These are phyloP conservation scores for Cladosporium halotolerans DNA, from an alignment of 2,329 filamentous ascomycete species.

Conservation along the genomic window DNA sequence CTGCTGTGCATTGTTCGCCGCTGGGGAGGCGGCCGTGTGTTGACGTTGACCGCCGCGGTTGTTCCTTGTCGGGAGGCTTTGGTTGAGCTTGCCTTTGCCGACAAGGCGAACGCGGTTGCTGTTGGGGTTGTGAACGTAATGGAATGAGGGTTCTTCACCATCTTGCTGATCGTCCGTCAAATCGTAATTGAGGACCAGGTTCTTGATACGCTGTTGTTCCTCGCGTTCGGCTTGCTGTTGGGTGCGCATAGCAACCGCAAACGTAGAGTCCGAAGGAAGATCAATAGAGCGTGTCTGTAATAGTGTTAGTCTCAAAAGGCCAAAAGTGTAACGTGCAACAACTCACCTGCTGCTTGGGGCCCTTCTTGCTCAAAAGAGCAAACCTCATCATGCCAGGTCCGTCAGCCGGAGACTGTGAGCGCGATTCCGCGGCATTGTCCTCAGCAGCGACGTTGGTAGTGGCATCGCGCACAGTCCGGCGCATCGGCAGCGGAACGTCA, in stretches of 20 bases:
- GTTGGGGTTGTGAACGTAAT: slow-evolving; percentile 40
- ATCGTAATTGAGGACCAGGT: slow-evolving; percentile 92
- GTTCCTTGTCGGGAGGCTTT: slow-evolving; percentile 29
- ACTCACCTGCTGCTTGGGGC: slow-evolving; percentile 83
- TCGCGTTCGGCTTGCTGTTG: slow-evolving; percentile 93
- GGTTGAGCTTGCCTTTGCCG: slow-evolving; percentile 31
- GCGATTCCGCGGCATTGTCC: slow-evolving; percentile 36
- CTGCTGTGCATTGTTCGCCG: slow-evolving; percentile 1
- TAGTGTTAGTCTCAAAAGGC: slow-evolving; percentile 12
- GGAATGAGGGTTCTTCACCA: slow-evolving; percentile 51
- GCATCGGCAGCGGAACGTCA: slow-evolving; percentile 94
- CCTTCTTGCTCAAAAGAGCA: slow-evolving; percentile 88
- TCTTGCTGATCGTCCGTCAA: slow-evolving; percentile 72
- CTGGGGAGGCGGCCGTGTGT: background rate
- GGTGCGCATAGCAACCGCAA: slow-evolving; percentile 91
- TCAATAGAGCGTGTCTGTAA: slow-evolving; percentile 80
- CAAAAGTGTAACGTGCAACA: background rate
- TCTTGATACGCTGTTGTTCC: slow-evolving; percentile 98
- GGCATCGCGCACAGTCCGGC: slow-evolving; percentile 56
- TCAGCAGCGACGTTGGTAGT: slow-evolving; percentile 32
- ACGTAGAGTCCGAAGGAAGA: slow-evolving; percentile 81
- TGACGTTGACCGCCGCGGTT: slow-evolving; percentile 12
- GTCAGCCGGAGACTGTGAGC: slow-evolving; percentile 29
- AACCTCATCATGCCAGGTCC: slow-evolving; percentile 78
- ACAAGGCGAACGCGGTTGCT: slow-evolving; percentile 43